These are phyloP conservation scores for Elsinoe perseae DNA, from an alignment of 2,329 filamentous ascomycete genomes.

Conservation along the genomic window DNA sequence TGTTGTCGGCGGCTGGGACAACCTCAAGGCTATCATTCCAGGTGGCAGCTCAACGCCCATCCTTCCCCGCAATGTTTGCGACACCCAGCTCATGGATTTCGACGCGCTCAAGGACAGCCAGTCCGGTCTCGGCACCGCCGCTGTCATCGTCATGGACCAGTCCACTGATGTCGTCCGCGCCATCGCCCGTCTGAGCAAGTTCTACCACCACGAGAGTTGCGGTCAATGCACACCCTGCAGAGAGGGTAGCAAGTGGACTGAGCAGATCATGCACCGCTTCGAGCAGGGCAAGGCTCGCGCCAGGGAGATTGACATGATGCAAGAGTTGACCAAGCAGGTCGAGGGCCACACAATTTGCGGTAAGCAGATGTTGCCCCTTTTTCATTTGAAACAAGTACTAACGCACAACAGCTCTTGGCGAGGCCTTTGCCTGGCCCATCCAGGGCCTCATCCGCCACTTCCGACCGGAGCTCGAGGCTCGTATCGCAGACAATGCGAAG, in stretches of 20 bases:
- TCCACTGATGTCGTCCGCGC: constrained; percentile 90
- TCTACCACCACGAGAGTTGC: constrained; percentile 98
- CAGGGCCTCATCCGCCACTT: constrained; percentile 98
- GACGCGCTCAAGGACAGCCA: constrained; percentile 97
- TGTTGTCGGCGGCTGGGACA: constrained; percentile 95
- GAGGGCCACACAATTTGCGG: constrained; percentile 97
- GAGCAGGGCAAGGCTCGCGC: constrained; percentile 81
- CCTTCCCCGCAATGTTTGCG: constrained; percentile 79
- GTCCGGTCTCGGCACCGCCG: constrained; percentile 91
- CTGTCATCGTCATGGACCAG: constrained; percentile 99
- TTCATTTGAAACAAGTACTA: background rate
- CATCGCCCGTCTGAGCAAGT: constrained; percentile 86
- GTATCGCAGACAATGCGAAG: constrained; percentile 72
- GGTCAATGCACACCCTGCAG: constrained; percentile 99
- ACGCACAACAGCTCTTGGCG: constrained; percentile 57
- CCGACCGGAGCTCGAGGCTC: constrained; percentile 85
- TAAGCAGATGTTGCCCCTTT: background rate
- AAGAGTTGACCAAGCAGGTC: constrained; percentile 98
- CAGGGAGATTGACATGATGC: constrained; percentile 98
- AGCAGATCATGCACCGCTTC: constrained; percentile 97
- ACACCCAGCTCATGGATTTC: constrained; percentile 98
- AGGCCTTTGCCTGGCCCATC: constrained; percentile 97
- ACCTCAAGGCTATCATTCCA: constrained; percentile 88
- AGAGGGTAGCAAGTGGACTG: constrained; percentile 97
- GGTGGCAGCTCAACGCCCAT: constrained; percentile 96